Evolutionary conservation across 345 rosid species (phyloP).

Genomic region (Lepidium didymum): DNA sequence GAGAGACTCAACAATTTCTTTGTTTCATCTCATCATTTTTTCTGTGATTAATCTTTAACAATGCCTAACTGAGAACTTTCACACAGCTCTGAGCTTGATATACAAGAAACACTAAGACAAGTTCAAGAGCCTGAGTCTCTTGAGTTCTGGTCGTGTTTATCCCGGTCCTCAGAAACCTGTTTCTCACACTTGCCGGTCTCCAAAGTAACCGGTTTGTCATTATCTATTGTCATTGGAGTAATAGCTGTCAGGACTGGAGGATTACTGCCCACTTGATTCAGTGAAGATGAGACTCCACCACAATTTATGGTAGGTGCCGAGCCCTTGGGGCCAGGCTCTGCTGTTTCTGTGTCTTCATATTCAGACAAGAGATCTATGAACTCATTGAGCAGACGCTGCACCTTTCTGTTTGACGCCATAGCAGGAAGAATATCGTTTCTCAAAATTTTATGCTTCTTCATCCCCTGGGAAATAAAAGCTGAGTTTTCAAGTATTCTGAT

Average conservation of each 20-base stretch:
- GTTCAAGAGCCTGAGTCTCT: slow-evolving; percentile 12
- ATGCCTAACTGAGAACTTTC: slow-evolving; percentile 13
- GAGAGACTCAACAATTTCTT: slow-evolving; percentile 5
- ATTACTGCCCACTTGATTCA: slow-evolving; percentile 23
- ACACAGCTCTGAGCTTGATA: slow-evolving; percentile 24
- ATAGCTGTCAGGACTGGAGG: slow-evolving; percentile 15
- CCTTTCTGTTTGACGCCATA: slow-evolving; percentile 94
- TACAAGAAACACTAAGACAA: slow-evolving; percentile 10
- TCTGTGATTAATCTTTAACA: background rate
- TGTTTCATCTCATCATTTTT: background rate
- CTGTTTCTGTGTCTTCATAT: slow-evolving; percentile 41
- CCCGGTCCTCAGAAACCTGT: background rate
- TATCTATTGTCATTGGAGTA: slow-evolving; percentile 15
- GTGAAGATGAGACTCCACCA: slow-evolving; percentile 22
- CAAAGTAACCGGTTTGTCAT: slow-evolving; percentile 12
- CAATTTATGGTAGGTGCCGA: background rate
- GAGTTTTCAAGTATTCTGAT: background rate
- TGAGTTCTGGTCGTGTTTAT: background rate
- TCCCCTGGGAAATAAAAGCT: slow-evolving; percentile 49
- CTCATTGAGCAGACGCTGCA: slow-evolving; percentile 88
- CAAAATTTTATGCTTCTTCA: slow-evolving; percentile 83
- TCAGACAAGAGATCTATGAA: slow-evolving; percentile 93
- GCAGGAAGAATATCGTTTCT: slow-evolving; percentile 92
- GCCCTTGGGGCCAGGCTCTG: slow-evolving; percentile 10
- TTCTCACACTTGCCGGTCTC: background rate